Conservation (phyloP, 371 early-diverging fungal species). For the Apophysomyces trapeziformis region DNA sequence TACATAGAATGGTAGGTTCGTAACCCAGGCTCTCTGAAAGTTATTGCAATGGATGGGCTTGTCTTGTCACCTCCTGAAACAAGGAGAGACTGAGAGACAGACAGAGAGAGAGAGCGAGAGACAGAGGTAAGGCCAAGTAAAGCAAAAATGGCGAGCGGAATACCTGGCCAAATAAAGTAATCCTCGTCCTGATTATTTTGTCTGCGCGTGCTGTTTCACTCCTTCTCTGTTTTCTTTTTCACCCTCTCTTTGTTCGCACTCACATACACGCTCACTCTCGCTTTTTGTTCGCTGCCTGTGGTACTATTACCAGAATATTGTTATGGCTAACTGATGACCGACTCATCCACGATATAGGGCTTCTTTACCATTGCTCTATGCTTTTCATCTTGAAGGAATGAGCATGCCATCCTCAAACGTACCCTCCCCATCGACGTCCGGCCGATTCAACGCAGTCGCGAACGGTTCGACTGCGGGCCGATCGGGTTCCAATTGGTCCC, state of each 20-base stretch:
- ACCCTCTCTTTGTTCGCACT: neutral
- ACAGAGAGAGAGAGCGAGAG: neutral
- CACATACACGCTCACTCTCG: neutral
- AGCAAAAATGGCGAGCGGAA: neutral
- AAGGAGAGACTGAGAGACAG: neutral
- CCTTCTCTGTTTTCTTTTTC: neutral
- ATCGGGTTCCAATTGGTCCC: constrained; percentile 28
- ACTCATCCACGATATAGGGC: neutral
- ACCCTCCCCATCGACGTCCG: constrained; percentile 9
- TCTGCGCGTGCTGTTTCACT: constrained; percentile 7
- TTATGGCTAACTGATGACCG: neutral
- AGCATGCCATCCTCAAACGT: constrained; percentile 9
- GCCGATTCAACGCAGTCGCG: neutral
- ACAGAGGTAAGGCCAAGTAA: neutral
- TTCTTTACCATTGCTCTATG: constrained; percentile 1
- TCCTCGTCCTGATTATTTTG: constrained; percentile 7
- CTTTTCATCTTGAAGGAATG: constrained; percentile 12
- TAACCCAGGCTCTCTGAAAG: neutral
- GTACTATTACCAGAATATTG: neutral
- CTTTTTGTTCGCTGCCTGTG: neutral
- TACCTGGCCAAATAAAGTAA: neutral
- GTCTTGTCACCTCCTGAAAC: neutral
- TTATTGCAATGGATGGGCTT: neutral
- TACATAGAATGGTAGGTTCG: neutral
- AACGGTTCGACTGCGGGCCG: constrained; percentile 13